These are phyloP conservation scores for Aspergillus versicolor DNA, from an alignment of 2,329 filamentous ascomycete genomes.

Conservation along the genomic window DNA sequence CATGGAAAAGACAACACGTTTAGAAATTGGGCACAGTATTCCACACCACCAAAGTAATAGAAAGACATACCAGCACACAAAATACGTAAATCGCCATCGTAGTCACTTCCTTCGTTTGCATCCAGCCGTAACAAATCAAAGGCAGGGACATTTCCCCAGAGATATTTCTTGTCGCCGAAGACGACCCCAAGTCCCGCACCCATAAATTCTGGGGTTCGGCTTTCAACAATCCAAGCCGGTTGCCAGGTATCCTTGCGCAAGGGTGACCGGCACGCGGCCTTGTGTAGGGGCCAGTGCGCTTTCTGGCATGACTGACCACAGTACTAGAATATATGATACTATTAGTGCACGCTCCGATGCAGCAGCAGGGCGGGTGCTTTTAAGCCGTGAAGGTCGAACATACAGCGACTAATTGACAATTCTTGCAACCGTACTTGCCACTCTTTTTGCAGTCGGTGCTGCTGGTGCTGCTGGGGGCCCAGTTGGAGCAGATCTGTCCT, in stretches of 20 bases:
- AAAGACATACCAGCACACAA: slow-evolving; percentile 35
- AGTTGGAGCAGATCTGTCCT: too few species aligned
- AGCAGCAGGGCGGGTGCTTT: too few species aligned
- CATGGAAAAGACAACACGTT: not conserved
- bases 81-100: slow-evolving; percentile 24
- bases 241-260: slow-evolving; percentile 6
- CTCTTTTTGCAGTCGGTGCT: too few species aligned
- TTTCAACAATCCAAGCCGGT: slow-evolving; percentile 1
- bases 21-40: too few species aligned
- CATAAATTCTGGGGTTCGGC: not conserved
- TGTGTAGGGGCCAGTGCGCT: slow-evolving; percentile 10
- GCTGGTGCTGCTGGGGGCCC: too few species aligned
- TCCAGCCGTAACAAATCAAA: slow-evolving; percentile 38
- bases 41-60: too few species aligned
- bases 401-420: too few species aligned
- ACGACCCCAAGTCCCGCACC: not conserved
- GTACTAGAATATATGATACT: not conserved
- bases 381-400: too few species aligned
- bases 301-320: slow-evolving; percentile 8
- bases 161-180: slow-evolving; percentile 27
- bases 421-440: too few species aligned
- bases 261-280: not conserved
- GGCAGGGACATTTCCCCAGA: slow-evolving; percentile 47
- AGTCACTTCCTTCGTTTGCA: slow-evolving; percentile 28
- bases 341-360: too few species aligned